phyloP scores from a whole-genome alignment of 2,329 filamentous ascomycete genomes.

The Lasiodiplodia theobromae region DNA sequence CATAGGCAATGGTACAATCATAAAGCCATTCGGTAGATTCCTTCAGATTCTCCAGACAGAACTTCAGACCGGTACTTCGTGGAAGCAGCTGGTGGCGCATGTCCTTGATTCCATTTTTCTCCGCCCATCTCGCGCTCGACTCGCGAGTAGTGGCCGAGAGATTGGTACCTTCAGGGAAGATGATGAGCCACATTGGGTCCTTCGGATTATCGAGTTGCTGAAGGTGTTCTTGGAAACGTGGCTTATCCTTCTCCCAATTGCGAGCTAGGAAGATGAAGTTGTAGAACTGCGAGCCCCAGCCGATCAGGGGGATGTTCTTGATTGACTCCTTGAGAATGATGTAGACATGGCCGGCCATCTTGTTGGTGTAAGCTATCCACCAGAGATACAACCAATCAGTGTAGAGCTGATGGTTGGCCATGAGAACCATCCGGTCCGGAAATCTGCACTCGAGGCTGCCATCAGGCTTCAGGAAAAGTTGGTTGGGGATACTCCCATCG shows the following conservation, averaged over 20 bases:
- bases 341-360: conserved; percentile 85
- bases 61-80: conserved; percentile 80
- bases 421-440: conserved; percentile 80
- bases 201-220: conserved; percentile 72
- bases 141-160: conserved; percentile 72
- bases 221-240: conserved; percentile 76
- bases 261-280: conserved; percentile 92
- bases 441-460: conserved; percentile 81
- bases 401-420: conserved; percentile 86
- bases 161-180: conserved; percentile 90
- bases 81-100: conserved; percentile 78
- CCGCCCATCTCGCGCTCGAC: conserved; percentile 77
- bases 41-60: conserved; percentile 78
- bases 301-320: conserved; percentile 80
- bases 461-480: conserved; percentile 73
- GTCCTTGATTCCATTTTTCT: conserved; percentile 76
- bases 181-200: conserved; percentile 87
- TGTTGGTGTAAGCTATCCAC: conserved; percentile 89
- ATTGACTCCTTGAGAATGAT: conserved; percentile 91
- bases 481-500: conserved; percentile 77
- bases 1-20: conserved; percentile 94
- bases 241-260: conserved; percentile 82
- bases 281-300: conserved; percentile 83
- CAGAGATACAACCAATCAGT: conserved; percentile 93
- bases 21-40: conserved; percentile 82